Evolutionary conservation across 257 asterid species (phyloP), one percentile per base, ranked within the genome.

Genomic region (Mitragyna speciosa): DNA sequence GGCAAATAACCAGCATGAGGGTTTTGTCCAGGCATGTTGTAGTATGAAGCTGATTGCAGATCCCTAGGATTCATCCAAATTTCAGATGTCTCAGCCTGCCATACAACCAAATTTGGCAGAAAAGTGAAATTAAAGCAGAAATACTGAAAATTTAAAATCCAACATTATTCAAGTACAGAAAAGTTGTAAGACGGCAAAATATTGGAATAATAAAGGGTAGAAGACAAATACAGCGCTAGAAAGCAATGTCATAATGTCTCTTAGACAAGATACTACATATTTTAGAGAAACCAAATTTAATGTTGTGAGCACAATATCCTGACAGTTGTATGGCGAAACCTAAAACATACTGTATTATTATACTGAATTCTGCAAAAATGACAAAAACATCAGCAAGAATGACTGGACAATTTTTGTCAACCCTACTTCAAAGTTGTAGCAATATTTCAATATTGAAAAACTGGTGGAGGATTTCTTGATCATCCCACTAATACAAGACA

Each of bases 41-140:
- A 92, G 77, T 91, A 93, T 6, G 99, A 90, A 1, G 89, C 89
- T 4, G 99, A 89, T 81, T 91, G 99, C 86, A 95, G 73, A 72
- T 95, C 99, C 85, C 98, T 86, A 43, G 91, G 89, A 85, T 84
- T 93, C 97, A 93, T 87, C 99, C 99, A 95, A 45, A 96, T 88
- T 79, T 94, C 99, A 28, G 99, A 91, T 65, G 99, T 91, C 90
- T 96, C 99, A 2, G 94, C 96, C 99, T 95, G 90, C 26, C n/a
- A 80, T 9, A 41, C 52, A 54, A 63, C 16, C 49, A 45, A 45
- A 45, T 45, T 45, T 45, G 49, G 49, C 11, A 45, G 49, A 45
- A 45, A 45, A 45, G 49, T 45, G 11, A 45, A 45, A 45, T 45
- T 45, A 9, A 45, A 5, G 11, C 49, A 45, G 47, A 66, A 33